phyloP scores from a whole-genome alignment of 2,329 filamentous ascomycete genomes.

The Alternaria dauci region DNA sequence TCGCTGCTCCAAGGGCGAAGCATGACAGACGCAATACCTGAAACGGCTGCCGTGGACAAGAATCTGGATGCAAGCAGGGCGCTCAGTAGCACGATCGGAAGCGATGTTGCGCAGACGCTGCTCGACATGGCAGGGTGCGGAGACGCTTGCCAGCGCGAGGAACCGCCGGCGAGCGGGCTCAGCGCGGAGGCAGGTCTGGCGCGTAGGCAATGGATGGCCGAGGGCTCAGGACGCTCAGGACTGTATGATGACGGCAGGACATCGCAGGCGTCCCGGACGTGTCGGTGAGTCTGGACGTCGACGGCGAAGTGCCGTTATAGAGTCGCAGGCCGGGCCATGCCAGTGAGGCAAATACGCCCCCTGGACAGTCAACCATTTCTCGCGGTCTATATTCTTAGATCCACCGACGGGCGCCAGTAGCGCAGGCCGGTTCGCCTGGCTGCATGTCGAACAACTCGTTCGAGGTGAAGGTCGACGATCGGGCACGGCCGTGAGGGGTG shows the following conservation, averaged over 20 bases:
- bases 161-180: constrained; percentile 27
- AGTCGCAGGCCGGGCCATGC: constrained; percentile 29
- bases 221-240: constrained; percentile 3
- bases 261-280: constrained; percentile 26
- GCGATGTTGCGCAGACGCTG: constrained; percentile 39
- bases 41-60: constrained; percentile 30
- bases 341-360: constrained; percentile 32
- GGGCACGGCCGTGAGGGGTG: constrained; percentile 10
- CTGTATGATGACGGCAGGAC: constrained; percentile 26
- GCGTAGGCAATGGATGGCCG: constrained; percentile 18
- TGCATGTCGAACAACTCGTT: constrained; percentile 18
- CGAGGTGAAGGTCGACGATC: constrained; percentile 12
- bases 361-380: constrained; percentile 21
- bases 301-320: constrained; percentile 26
- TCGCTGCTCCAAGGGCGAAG: constrained; percentile 24
- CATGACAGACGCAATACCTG: constrained; percentile 27
- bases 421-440: constrained; percentile 17
- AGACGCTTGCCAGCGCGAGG: constrained; percentile 38
- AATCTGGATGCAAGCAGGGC: constrained; percentile 39
- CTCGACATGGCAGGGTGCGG: constrained; percentile 26
- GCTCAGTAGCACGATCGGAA: constrained; percentile 33
- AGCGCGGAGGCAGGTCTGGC: constrained; percentile 30
- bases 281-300: constrained; percentile 42
- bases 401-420: constrained; percentile 27
- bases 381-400: constrained; percentile 29